Percentiles rank a stretch among this genome's conserved stretches.
These are phyloP conservation scores for Hypoxylon trugodes DNA, from an alignment of 495 filamentous ascomycete species.

Conservation along the genomic window DNA sequence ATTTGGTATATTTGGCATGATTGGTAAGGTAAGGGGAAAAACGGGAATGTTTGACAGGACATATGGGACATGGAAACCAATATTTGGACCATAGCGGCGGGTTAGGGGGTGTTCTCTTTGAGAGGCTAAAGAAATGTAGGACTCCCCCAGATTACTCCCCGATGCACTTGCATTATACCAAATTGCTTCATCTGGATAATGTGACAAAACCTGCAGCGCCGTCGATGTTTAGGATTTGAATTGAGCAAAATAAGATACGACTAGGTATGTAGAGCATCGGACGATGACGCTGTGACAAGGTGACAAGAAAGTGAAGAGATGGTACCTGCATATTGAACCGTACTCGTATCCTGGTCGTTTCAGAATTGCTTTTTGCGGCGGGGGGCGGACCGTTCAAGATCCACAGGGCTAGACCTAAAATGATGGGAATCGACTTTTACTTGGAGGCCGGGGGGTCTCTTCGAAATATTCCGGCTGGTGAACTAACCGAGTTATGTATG, in stretches of 20 bases:
- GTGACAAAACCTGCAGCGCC: background rate
- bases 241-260: background rate
- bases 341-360: constrained; percentile 30
- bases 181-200: constrained; percentile 9
- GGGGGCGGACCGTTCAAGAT: constrained; percentile 34
- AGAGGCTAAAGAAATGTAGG: background rate
- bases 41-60: constrained; percentile 9
- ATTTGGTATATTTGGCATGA: background rate
- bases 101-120: constrained; percentile 8
- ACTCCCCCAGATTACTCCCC: background rate
- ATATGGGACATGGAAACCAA: constrained; percentile 33
- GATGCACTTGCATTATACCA: background rate
- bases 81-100: constrained; percentile 35
- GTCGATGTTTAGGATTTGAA: background rate
- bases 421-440: background rate
- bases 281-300: constrained; percentile 32
- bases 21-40: background rate
- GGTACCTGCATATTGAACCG: background rate
- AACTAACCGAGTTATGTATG: constrained; percentile 2
- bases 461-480: constrained; percentile 3
- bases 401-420: constrained; percentile 29
- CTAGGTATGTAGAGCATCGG: constrained; percentile 7
- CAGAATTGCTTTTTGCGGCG: constrained; percentile 20
- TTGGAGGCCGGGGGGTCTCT: background rate
- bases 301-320: background rate